Evolutionary conservation across 2,329 filamentous ascomycete genomes (phyloP), one percentile per base, ranked within the genome.

Genomic region (Aureobasidium musti): DNA sequence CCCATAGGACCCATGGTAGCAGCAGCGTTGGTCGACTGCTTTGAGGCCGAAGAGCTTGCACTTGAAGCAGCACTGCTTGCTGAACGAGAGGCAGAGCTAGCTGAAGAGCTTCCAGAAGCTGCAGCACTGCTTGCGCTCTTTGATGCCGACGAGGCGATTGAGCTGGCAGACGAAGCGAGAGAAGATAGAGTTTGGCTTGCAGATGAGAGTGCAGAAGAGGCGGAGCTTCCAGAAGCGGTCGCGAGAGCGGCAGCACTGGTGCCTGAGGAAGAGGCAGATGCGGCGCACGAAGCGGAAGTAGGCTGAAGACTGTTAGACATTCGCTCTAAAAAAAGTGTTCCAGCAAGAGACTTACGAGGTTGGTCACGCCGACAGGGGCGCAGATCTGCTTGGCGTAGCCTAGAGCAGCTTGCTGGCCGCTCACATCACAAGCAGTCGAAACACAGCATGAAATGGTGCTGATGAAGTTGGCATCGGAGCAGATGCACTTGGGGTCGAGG

Each of bases 361-460:
- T 57, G 39, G 63, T 65, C 33, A 57, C 63, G 19, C 63, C 63
- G 13, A 50, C 63, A 14, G 63, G 63, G 35, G 63, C 63, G 52
- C 63, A 65, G 5, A 65, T 57, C 37, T 52, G 47, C 19, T 39
- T 26, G 35, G 63, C 63, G 5, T 65, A 65, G 45, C 8, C 8
- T 19, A 65, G 52, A 39, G 63, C 63, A 21, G 63, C 63, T 41
- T 21, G 23, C 41, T 65, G 63, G 8, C 63, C 63, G 2, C 28
- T 11, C 14, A 41, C 17, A 35, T 65, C 63, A 26, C 63, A 65
- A 33, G 63, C 63, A 30, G 63, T 65, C 8, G 52, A 57, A 1
- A 65, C 63, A 50, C 63, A 65, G 52, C 63, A 65, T 28, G 63
- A 65, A 41, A 65, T 65, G 50, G 13, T 49, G 52, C 39, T 65